These are phyloP conservation scores for Adansonia gregorii DNA, from an alignment of 441 rosid species.

Conservation along the genomic window DNA sequence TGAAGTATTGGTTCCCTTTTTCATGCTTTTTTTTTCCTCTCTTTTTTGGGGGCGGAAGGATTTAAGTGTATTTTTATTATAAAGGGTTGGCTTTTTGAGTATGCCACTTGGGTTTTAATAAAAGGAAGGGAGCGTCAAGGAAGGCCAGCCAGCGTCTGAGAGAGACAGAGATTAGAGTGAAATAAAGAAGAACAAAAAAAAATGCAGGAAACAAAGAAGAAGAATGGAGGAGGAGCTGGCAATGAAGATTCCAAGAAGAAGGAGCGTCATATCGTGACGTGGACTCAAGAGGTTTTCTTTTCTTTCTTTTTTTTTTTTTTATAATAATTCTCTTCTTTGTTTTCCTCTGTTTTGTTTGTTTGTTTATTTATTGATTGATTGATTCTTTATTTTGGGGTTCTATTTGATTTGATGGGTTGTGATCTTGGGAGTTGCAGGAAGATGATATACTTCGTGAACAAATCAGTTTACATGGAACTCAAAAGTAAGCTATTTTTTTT, in stretches of 20 bases:
- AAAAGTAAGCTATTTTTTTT: conserved; percentile 57
- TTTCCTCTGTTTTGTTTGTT: conserved; percentile 15
- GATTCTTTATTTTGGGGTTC: conserved; percentile 25
- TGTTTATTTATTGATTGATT: conserved; percentile 22
- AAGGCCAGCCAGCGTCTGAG: background rate
- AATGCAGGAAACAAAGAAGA: conserved; percentile 67
- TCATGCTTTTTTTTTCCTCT: conserved; percentile 2
- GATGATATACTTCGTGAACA: conserved; percentile 92
- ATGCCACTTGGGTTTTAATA: conserved; percentile 67
- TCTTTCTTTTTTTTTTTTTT: conserved; percentile 25
- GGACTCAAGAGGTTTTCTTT: conserved; percentile 74
- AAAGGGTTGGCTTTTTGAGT: conserved; percentile 43
- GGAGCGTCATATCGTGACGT: conserved; percentile 91
- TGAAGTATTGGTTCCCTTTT: conserved; percentile 26
- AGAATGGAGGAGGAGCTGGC: conserved; percentile 6
- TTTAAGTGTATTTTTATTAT: conserved; percentile 20
- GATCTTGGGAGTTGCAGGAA: conserved; percentile 50
- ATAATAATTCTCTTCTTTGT: background rate
- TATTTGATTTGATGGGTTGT: background rate
- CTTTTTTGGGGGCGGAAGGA: background rate
- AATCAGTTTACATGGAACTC: conserved; percentile 81
- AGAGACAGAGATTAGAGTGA: conserved; percentile 1
- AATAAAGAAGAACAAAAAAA: conserved; percentile 11
- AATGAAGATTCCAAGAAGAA: conserved; percentile 63
- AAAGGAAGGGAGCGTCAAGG: conserved; percentile 76